Evolutionary conservation across 2,329 filamentous ascomycete species (phyloP).

Genomic region (Penicillium sp.): DNA sequence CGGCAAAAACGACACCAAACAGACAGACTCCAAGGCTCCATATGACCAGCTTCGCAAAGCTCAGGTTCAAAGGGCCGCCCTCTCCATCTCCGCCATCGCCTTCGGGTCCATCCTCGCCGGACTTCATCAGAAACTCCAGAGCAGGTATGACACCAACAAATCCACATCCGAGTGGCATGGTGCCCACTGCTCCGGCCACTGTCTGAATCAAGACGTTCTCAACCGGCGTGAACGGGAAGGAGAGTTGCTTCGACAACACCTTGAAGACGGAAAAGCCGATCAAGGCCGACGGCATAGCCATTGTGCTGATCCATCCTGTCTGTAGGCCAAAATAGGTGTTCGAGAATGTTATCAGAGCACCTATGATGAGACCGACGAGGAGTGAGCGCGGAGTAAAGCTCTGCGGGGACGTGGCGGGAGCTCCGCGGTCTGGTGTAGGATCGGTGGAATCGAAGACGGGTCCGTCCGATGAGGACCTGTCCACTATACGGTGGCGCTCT

Average conservation of each 20-base stretch:
- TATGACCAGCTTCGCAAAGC: constrained; percentile 75
- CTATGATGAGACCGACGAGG: constrained; percentile 76
- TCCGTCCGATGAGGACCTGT: constrained; percentile 6
- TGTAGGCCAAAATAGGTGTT: constrained; percentile 99
- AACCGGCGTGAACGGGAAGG: constrained; percentile 84
- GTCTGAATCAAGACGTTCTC: constrained; percentile 98
- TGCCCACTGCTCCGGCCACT: constrained; percentile 91
- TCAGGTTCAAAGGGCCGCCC: constrained; percentile 72
- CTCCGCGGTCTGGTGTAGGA: constrained; percentile 5
- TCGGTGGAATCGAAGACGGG: constrained; percentile 2
- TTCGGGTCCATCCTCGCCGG: constrained; percentile 75
- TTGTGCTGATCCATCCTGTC: constrained; percentile 79
- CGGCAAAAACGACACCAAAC: constrained; percentile 95
- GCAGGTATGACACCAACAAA: constrained; percentile 95
- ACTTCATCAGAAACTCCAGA: constrained; percentile 78
- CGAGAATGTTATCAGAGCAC: constrained; percentile 88
- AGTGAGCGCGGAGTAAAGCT: constrained; percentile 87
- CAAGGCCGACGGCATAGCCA: constrained; percentile 95
- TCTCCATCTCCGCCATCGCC: constrained; percentile 74
- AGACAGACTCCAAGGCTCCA: constrained; percentile 95
- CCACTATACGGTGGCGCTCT: constrained; percentile 2
- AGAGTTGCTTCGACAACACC: constrained; percentile 69
- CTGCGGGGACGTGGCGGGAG: constrained; percentile 34
- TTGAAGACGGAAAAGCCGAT: constrained; percentile 96
- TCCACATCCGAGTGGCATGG: constrained; percentile 93